Conservation (phyloP, 306 rosid genomes). For the Lathyrus tuberosus region DNA sequence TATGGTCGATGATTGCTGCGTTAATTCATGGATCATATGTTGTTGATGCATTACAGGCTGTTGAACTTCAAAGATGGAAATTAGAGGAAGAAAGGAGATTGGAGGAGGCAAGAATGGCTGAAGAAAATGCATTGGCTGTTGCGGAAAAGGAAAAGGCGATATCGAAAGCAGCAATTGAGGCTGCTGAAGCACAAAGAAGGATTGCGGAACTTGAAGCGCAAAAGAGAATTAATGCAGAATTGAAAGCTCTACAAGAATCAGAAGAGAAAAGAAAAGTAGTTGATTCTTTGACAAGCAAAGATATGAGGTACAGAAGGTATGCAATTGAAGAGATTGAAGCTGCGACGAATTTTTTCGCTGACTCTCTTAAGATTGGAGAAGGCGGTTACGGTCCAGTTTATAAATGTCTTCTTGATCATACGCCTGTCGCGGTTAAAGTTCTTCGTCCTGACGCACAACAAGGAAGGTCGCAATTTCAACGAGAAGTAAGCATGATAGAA, state of each 20-base stretch:
- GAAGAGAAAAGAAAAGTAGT: slow-evolving; percentile 73
- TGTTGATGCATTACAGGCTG: slow-evolving; percentile 54
- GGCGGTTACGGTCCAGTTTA: slow-evolving; percentile 98
- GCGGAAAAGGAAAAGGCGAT: slow-evolving; percentile 83
- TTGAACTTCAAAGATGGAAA: slow-evolving; percentile 92
- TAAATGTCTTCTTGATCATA: slow-evolving; percentile 76
- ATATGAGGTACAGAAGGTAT: slow-evolving; percentile 74
- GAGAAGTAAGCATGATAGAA: slow-evolving; percentile 63
- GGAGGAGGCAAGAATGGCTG: slow-evolving; percentile 78
- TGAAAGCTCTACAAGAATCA: slow-evolving; percentile 64
- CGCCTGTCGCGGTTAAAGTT: slow-evolving; percentile 92
- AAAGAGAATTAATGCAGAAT: slow-evolving; percentile 80
- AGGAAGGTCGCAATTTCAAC: slow-evolving; percentile 88
- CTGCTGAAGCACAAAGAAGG: slow-evolving; percentile 85
- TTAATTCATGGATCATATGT: background rate
- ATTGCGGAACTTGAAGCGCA: slow-evolving; percentile 87
- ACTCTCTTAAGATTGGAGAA: slow-evolving; percentile 84
- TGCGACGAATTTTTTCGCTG: slow-evolving; percentile 69
- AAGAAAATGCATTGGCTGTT: slow-evolving; percentile 78
- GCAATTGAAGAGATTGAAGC: slow-evolving; percentile 84
- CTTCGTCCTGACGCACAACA: slow-evolving; percentile 97
- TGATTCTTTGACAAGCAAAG: slow-evolving; percentile 51
- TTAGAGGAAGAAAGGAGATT: slow-evolving; percentile 75
- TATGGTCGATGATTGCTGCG: background rate
- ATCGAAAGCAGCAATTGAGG: slow-evolving; percentile 85